A percentile compares a stretch with the other conserved stretches of the same genome.
These are phyloP conservation scores for Endocalyx cinctus DNA, from an alignment of 2,329 filamentous ascomycete genomes.

Conservation along the genomic window DNA sequence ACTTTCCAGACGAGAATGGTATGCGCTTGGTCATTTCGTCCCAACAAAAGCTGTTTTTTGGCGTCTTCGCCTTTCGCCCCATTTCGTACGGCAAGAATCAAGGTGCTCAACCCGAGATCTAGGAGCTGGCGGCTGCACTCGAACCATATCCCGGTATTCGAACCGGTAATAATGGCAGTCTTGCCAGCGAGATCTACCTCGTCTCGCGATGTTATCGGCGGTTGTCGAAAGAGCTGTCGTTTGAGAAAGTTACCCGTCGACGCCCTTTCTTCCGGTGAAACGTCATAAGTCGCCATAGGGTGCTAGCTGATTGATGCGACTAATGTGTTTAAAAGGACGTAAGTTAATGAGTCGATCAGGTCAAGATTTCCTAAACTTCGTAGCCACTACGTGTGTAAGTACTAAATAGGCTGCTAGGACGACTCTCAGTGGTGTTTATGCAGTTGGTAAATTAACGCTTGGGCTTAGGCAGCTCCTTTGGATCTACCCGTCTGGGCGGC, in stretches of 20 bases:
- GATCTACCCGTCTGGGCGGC: background rate
- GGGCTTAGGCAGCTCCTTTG: background rate
- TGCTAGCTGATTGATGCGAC: background rate
- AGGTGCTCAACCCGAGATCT: constrained; percentile 18
- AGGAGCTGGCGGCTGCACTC: constrained; percentile 28
- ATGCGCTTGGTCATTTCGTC: constrained; percentile 10
- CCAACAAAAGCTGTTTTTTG: background rate
- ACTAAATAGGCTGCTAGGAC: no score
- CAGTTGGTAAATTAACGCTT: background rate
- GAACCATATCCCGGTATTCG: constrained; percentile 27
- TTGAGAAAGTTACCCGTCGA: background rate
- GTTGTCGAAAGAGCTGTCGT: background rate
- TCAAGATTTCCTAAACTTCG: background rate
- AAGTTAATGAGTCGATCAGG: background rate
- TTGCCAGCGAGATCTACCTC: constrained; percentile 4
- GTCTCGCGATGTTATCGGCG: constrained; percentile 2
- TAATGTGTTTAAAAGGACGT: background rate
- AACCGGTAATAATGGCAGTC: constrained; percentile 26
- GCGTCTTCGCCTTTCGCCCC: constrained; percentile 19
- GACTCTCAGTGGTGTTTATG: background rate
- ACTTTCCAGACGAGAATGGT: constrained; percentile 36
- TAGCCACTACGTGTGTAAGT: no score
- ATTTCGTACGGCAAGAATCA: constrained; percentile 29
- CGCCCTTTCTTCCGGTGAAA: background rate
- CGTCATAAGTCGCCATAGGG: background rate